phyloP scores from a whole-genome alignment of 2,329 filamentous ascomycete genomes.

The Botrytis fragariae region DNA sequence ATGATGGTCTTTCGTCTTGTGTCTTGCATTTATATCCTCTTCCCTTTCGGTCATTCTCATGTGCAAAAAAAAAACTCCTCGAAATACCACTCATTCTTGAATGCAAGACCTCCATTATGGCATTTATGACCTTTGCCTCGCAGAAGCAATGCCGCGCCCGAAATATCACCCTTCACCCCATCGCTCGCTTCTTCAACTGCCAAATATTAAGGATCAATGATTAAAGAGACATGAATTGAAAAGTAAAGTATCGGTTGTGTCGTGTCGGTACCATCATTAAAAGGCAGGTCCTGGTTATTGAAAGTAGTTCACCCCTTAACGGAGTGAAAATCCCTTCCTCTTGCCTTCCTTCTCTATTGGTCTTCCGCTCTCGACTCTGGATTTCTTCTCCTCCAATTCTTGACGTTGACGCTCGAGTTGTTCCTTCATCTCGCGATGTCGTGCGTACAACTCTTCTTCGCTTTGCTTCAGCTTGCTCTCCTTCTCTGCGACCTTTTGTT shows the following conservation, averaged over 20 bases:
- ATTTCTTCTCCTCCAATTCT: slow-evolving; percentile 98
- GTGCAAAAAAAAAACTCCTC: slow-evolving; percentile 16
- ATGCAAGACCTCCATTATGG: slow-evolving; percentile 16
- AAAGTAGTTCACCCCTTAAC: slow-evolving; percentile 54
- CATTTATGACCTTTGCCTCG: slow-evolving; percentile 14
- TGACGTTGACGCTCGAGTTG: slow-evolving; percentile 91
- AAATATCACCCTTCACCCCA: slow-evolving; percentile 11
- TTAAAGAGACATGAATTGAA: slow-evolving; percentile 24
- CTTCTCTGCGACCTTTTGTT: slow-evolving; percentile 99
- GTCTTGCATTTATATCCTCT: background rate
- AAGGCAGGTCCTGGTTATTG: slow-evolving; percentile 11
- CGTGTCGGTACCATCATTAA: slow-evolving; percentile 19
- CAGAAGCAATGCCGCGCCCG: slow-evolving; percentile 16
- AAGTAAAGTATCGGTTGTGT: slow-evolving; percentile 17
- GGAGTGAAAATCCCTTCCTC: slow-evolving; percentile 99
- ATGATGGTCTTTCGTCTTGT: slow-evolving; percentile 3
- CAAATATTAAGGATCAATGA: slow-evolving; percentile 24
- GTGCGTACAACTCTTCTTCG: slow-evolving; percentile 96
- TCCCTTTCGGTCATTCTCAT: slow-evolving; percentile 13
- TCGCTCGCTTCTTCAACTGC: slow-evolving; percentile 9
- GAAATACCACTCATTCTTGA: slow-evolving; percentile 16
- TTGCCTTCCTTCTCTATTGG: slow-evolving; percentile 97
- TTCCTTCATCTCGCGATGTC: slow-evolving; percentile 99
- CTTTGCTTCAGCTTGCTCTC: slow-evolving; percentile 99
- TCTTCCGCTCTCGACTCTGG: slow-evolving; percentile 88